Evolutionary conservation across 2,329 filamentous ascomycete species (phyloP), one percentile per base, ranked within the genome.

Genomic region (Colletotrichum sublineola): DNA sequence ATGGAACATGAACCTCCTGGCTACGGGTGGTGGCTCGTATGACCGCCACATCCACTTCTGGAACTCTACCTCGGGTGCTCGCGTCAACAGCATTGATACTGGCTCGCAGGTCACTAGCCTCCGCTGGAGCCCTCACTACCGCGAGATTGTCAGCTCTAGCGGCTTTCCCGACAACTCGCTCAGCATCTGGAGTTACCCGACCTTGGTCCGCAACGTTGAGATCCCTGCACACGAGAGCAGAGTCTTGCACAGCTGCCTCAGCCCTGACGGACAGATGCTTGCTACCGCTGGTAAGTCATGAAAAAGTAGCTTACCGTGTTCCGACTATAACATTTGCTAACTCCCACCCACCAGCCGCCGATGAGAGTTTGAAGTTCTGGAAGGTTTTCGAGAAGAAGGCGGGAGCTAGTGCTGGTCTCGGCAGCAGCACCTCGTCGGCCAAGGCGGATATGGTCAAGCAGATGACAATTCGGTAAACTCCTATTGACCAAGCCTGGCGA

Each of bases 341-440:
- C 73, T 56, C 63, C 8, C 48, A 63, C 42, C 75, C 60, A 55
- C 18, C 63, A 91, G 94, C 96, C 77, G 95, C 96, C 48, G 96
- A 99, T 79, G 96, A 99, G 88, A 96, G 93, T 80, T 88, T 99
- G 83, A 99, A 99, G 87, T 99, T 99, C 89, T 99, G 96, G 96
- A 99, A 99, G 91, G 89, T 99, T 78, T 99, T 99, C 80, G 96
- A 99, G 89, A 98, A 97, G 90, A 98, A 98, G 90, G 87, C 95
- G 24, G 95, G 94, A 68, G 86, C 89, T 71, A 95, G 94, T 67
- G 86, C 89, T 71, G 89, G 90, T 61, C 86, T 91, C 67, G 88
- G 90, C 73, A 87, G 89, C 77, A 88, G 91, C 71, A 91, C 91
- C 74, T 86, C 92, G 72, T 92, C 92, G 62, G 90, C 89, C 83